A percentile compares a stretch with the other conserved stretches of the same genome.
Conservation (phyloP, 768 basidiomycete genomes). For the Boletus tomentosulus region DNA sequence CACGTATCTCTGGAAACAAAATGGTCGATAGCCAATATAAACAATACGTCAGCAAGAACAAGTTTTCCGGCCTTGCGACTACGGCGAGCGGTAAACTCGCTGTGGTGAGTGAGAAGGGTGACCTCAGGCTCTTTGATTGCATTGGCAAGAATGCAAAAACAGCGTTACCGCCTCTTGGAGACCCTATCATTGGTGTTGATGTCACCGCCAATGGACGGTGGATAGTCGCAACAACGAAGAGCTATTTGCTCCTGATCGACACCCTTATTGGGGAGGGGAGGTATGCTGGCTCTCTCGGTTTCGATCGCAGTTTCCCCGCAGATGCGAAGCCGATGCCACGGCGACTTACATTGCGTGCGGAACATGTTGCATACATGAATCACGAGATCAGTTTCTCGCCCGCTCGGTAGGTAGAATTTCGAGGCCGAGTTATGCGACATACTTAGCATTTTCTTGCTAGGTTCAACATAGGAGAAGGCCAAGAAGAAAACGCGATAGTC, state of each 20-base stretch:
- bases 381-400: constrained; percentile 84
- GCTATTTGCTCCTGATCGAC: constrained; percentile 90
- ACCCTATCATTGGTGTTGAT: constrained; percentile 93
- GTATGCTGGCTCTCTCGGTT: constrained; percentile 79
- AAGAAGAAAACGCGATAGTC: constrained; percentile 91
- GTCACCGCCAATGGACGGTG: constrained; percentile 91
- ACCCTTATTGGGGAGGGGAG: constrained; percentile 89
- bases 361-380: constrained; percentile 95
- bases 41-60: constrained; percentile 93
- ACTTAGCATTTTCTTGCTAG: constrained; percentile 37
- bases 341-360: constrained; percentile 79
- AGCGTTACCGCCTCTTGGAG: constrained; percentile 89
- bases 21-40: constrained; percentile 94
- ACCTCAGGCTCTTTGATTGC: constrained; percentile 90
- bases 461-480: constrained; percentile 87
- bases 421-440: neutral
- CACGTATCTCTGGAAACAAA: constrained; percentile 87
- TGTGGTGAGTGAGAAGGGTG: constrained; percentile 94
- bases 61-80: constrained; percentile 89
- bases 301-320: constrained; percentile 94
- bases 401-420: constrained; percentile 60
- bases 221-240: constrained; percentile 94
- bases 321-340: constrained; percentile 88
- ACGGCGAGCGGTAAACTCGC: constrained; percentile 85
- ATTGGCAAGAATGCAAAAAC: constrained; percentile 99